Evolutionary conservation across 192 early-diverging fungal genomes (phyloP).

Genomic region (Backusella liffmaniae): DNA sequence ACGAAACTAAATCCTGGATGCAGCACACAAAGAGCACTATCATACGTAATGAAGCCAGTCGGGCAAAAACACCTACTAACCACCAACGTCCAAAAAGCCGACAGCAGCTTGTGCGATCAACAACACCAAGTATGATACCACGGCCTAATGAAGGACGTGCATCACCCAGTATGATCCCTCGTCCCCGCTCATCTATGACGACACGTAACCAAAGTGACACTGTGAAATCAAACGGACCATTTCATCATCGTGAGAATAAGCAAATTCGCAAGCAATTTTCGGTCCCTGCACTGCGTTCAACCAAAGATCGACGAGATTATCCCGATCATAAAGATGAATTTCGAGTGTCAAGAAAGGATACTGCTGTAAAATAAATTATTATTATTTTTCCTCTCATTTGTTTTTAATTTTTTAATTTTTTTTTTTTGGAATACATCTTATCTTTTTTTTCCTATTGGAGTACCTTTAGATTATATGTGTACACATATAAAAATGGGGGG

Average conservation of each 20-base stretch:
- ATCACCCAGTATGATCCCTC: slow-evolving; percentile 30
- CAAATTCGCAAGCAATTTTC: slow-evolving; percentile 1
- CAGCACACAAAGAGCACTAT: slow-evolving; percentile 30
- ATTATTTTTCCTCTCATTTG: not conserved
- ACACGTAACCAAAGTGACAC: slow-evolving; percentile 6
- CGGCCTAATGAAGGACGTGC: slow-evolving; percentile 25
- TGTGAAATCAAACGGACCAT: slow-evolving; percentile 8
- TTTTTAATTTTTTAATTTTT: not conserved
- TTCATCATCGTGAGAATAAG: not conserved
- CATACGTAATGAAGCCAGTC: slow-evolving; percentile 12
- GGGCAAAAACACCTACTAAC: slow-evolving; percentile 11
- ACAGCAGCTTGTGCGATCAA: not conserved
- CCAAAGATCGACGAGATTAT: slow-evolving; percentile 2
- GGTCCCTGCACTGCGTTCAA: not conserved
- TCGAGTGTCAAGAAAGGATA: slow-evolving; percentile 1
- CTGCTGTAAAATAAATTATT: slow-evolving; percentile 9
- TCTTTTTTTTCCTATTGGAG: not conserved
- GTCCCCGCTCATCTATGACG: slow-evolving; percentile 29
- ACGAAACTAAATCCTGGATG: slow-evolving; percentile 15
- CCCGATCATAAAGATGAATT: slow-evolving; percentile 2
- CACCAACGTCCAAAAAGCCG: not conserved
- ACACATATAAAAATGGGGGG: not conserved
- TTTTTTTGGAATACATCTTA: not conserved
- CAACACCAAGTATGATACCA: slow-evolving; percentile 39
- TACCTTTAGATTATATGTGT: not conserved